Evolutionary conservation across 805 yeast genomes (phyloP), one percentile per base, ranked within the genome.

Genomic region (Yamadazyma sp.): DNA sequence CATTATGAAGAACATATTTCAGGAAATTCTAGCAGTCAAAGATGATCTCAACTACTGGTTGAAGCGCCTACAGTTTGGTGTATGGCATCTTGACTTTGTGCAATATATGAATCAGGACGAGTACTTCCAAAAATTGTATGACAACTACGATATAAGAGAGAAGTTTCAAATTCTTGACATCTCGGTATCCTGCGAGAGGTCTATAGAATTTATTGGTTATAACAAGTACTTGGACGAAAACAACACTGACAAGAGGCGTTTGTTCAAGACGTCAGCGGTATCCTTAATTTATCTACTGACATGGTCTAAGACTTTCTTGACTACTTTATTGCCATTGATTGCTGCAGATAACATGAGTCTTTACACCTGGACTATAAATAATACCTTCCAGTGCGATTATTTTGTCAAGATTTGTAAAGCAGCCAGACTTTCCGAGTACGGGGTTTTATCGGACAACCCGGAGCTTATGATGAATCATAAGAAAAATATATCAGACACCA

Each of bases 291-390:
- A 68, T 42, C 47, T 66, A 19, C 46, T 52, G 44, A 66, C 69
- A 9, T 68, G 72, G 72, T 55, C 65, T 1, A 29, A 42, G 2
- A 62, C 54, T 2, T 68, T 65, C 27, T 41, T 68, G 10, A 53
- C 56, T 14, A 51, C 52, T 29, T 67, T 68, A 45, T 42, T 67
- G 37, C 74, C 74, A 0, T 48, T 62, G n/a, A 42, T 57, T 17
- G 55, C 54, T 41, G 38, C 43, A 8, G 62, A 67, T 35, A 45
- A 59, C 39, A 46, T 66, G 47, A 55, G 54, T 33, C 48, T 68
- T 25, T 64, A 50, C 38, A 52, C 63, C 13, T 68, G 73, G 74
- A 68, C 74, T 7, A 47, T 68, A 31, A 68, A 68, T 44, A 60
- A 43, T 26, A 37, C 32, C n/a, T 41, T 41, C n/a, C 73, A 68